These are phyloP conservation scores for Gnaphalium uliginosum DNA, from an alignment of 129 eudicot genomes.

Conservation along the genomic window DNA sequence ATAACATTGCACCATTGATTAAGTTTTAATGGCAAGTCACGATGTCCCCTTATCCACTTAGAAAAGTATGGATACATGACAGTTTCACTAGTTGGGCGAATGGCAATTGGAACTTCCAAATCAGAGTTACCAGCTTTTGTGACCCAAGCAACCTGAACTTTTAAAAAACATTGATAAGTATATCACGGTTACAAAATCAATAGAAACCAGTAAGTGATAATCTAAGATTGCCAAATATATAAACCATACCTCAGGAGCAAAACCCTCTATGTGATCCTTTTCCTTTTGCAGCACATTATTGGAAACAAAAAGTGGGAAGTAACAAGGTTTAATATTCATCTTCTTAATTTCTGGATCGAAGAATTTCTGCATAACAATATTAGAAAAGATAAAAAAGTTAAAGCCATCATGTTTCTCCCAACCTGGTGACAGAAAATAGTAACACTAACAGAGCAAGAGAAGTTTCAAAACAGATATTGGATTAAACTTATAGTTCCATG, in stretches of 20 bases:
- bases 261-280: conserved; percentile 88
- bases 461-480: background rate
- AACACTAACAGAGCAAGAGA: background rate
- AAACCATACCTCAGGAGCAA: conserved; percentile 81
- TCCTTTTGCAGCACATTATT: conserved; percentile 62
- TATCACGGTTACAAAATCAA: background rate
- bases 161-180: background rate
- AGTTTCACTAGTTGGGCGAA: conserved; percentile 84
- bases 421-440: background rate
- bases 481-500: conserved; percentile 17
- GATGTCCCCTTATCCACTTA: conserved; percentile 80
- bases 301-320: conserved; percentile 81
- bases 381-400: conserved; percentile 10
- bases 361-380: conserved; percentile 44
- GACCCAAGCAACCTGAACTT: conserved; percentile 82
- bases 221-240: background rate
- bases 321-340: conserved; percentile 72
- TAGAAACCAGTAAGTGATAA: background rate
- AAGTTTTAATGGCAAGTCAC: conserved; percentile 69
- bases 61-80: conserved; percentile 30
- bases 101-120: conserved; percentile 72
- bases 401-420: background rate
- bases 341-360: conserved; percentile 77
- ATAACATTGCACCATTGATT: conserved; percentile 95
- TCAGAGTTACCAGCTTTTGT: conserved; percentile 77